Percentiles rank a stretch among this genome's conserved stretches.
Conservation (phyloP, 768 basidiomycete species). For the Macrolepiota albuminosa region DNA sequence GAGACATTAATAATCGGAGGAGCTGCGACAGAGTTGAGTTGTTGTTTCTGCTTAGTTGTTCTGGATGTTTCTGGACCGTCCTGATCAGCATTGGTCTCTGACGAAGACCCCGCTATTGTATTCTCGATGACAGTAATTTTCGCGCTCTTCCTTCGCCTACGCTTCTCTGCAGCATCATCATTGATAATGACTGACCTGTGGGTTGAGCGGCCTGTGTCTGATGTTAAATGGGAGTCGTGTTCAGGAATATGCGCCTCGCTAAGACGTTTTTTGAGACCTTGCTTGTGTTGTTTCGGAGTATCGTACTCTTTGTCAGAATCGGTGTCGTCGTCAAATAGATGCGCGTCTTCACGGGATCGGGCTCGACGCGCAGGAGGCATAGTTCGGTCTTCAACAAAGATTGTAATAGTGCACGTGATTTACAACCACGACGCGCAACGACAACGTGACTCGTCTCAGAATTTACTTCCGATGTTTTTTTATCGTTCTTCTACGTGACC, state of each 20-base stretch:
- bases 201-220: conserved; percentile 31
- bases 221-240: conserved; percentile 35
- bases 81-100: conserved; percentile 35
- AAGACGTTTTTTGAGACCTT: conserved; percentile 49
- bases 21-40: conserved; percentile 56
- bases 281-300: conserved; percentile 34
- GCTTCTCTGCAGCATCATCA: conserved; percentile 86
- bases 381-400: conserved; percentile 35
- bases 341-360: conserved; percentile 29
- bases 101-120: conserved; percentile 56
- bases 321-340: conserved; percentile 31
- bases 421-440: conserved; percentile 17
- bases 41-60: conserved; percentile 53
- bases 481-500: no score
- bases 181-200: conserved; percentile 58
- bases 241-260: conserved; percentile 53
- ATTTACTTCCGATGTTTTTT: no score
- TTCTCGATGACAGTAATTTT: conserved; percentile 57
- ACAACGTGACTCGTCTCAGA: conserved; percentile 12
- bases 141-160: conserved; percentile 73
- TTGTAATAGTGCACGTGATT: conserved; percentile 31
- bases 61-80: conserved; percentile 41
- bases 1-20: conserved; percentile 58
- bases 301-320: conserved; percentile 35
- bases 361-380: conserved; percentile 36